Conservation (phyloP, 352 stramenopile genomes). For the Pythium phragmitis region DNA sequence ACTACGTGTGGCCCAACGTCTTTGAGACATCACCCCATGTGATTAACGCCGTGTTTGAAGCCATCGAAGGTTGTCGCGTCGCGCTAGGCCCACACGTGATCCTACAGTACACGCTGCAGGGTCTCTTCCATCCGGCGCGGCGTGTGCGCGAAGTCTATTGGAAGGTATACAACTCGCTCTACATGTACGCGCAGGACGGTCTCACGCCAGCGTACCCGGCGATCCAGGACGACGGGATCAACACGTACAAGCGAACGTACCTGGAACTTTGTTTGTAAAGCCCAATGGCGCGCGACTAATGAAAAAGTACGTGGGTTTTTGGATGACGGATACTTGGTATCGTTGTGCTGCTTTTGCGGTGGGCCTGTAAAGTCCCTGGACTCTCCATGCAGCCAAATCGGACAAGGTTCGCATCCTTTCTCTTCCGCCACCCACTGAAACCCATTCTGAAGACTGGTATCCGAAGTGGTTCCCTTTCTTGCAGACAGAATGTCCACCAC, state of each 20-base stretch:
- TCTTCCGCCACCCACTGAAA: too few relatives aligned
- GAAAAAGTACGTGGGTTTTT: background rate
- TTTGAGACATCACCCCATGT: constrained; percentile 99
- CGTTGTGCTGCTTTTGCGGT: background rate
- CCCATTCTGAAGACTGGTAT: too few relatives aligned
- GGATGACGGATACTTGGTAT: too few relatives aligned
- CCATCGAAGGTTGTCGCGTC: constrained; percentile 97
- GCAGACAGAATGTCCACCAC: too few relatives aligned
- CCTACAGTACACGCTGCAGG: constrained; percentile 97
- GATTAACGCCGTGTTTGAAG: constrained; percentile 98
- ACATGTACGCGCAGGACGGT: constrained; percentile 98
- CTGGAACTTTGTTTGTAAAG: constrained; percentile 88
- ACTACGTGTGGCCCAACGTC: constrained; percentile 99
- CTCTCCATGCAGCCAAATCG: too few relatives aligned
- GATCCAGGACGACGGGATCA: constrained; percentile 95
- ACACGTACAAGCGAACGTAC: constrained; percentile 94
- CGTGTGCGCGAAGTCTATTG: constrained; percentile 99
- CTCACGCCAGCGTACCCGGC: constrained; percentile 97
- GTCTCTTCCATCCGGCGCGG: constrained; percentile 97
- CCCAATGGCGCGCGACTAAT: background rate
- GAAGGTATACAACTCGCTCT: constrained; percentile 99
- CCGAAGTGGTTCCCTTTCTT: too few relatives aligned
- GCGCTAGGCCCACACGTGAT: constrained; percentile 95
- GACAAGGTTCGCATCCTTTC: too few relatives aligned
- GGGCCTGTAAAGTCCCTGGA: too few relatives aligned